Evolutionary conservation across 1,284 basidiomycete genomes (phyloP), one percentile per base, ranked within the genome.

Genomic region (Cryptococcus sp.): DNA sequence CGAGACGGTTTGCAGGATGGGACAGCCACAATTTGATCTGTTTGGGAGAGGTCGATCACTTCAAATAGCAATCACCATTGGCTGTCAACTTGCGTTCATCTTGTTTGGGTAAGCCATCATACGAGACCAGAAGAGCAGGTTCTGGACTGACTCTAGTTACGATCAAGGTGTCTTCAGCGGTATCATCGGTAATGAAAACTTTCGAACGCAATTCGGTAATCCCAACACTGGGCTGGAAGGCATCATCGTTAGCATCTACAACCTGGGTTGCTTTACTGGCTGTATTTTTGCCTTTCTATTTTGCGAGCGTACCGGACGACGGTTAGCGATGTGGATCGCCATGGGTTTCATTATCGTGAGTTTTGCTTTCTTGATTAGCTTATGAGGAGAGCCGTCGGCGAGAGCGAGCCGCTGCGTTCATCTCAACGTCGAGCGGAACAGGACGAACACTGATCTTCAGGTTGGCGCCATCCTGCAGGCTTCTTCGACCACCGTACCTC

Each of bases 21-120:
- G n/a, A n/a, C n/a, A n/a, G n/a, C n/a, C n/a, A 34, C 32, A 34
- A 9, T 34, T 34, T 16, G 16, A 34, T 34, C 9, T 34, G 10
- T 34, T 34, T 16, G 32, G 32, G 9, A 9, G 32, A 34, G 32
- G 32, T 9, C 9, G 32, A 16, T 9, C 10, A 9, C 16, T 34
- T 9, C 32, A 16, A 34, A 9, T 9, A 16, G 32, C 32, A 34
- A 34, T 34, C 32, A 34, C 32, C 32, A 9, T 34, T 34, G 32
- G 10, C 10, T 34, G 32, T 34, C 32, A 34, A 16, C 32, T 34
- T 9, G 32, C 32, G 32, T 34, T 34, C 32, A 34, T 34, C 16
- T 16, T 34, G 32, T 74, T 76, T 52, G 73, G 73, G 34, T 75
- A 74, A 54, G 73, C 75, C 53, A 73, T 75, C 51, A 73, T 73